Percentiles rank a stretch among this genome's conserved stretches.
Evolutionary conservation across 192 early-diverging fungal species (phyloP).

Genomic region (Oehlia diaphana): DNA sequence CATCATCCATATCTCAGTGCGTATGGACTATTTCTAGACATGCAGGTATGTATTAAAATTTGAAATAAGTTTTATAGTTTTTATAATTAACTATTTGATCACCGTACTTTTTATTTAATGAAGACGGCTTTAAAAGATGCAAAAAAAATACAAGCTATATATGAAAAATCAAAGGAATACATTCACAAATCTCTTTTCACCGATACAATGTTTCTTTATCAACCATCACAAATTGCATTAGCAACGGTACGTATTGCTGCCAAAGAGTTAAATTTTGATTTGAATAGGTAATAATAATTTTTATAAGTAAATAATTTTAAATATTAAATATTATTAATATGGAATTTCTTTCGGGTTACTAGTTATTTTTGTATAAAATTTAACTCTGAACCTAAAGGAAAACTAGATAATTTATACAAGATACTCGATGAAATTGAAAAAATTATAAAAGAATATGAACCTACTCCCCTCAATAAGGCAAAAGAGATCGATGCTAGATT

Average conservation of each 20-base stretch:
- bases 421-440: constrained; percentile 57
- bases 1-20: constrained; percentile 73
- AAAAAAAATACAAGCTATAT: constrained; percentile 48
- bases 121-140: constrained; percentile 45
- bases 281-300: constrained; percentile 40
- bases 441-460: constrained; percentile 40
- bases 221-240: constrained; percentile 76
- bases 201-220: constrained; percentile 73
- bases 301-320: neutral
- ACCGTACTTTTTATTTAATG: constrained; percentile 23
- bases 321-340: neutral
- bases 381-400: constrained; percentile 31
- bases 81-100: neutral
- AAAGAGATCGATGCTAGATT: constrained; percentile 63
- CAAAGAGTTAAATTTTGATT: constrained; percentile 52
- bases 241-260: constrained; percentile 64
- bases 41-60: constrained; percentile 48
- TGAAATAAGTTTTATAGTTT: neutral
- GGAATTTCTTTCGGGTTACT: constrained; percentile 37
- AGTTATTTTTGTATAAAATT: constrained; percentile 36
- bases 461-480: constrained; percentile 48
- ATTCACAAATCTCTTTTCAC: constrained; percentile 67
- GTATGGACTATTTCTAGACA: constrained; percentile 74
- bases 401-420: constrained; percentile 43
- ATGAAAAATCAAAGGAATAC: constrained; percentile 51